Percentiles rank a stretch among this genome's conserved stretches.
Conservation (phyloP, 164 flowering plant genomes). For the Magnolia officinalis region DNA sequence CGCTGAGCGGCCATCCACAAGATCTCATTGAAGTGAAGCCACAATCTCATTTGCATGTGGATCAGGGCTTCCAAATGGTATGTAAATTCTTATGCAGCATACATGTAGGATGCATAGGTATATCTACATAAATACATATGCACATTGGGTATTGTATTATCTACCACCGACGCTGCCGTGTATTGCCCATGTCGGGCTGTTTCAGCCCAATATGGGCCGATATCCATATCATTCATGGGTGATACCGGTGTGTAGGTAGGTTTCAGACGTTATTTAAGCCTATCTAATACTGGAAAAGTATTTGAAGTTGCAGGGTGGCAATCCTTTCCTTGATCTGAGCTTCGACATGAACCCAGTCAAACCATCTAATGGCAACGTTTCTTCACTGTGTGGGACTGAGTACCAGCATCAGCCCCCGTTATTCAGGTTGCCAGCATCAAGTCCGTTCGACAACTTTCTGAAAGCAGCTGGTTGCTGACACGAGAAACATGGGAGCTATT, state of each 20-base stretch:
- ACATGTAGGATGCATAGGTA: background rate
- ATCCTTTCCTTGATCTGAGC: conserved; percentile 1
- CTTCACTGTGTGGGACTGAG: conserved; percentile 1
- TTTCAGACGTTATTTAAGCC: background rate
- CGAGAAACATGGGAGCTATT: background rate
- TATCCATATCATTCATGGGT: too few relatives aligned
- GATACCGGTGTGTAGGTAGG: too few relatives aligned
- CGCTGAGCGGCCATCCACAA: conserved; percentile 16
- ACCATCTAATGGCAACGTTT: background rate
- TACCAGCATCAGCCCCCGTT: conserved; percentile 8
- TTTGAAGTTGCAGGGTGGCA: background rate
- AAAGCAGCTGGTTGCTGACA: conserved; percentile 14
- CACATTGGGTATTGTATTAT: too few relatives aligned
- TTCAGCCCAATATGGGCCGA: too few relatives aligned
- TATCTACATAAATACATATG: background rate
- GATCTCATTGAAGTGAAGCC: conserved; percentile 22
- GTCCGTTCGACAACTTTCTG: conserved; percentile 15
- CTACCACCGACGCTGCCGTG: too few relatives aligned
- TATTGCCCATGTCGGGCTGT: too few relatives aligned
- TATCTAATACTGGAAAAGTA: background rate
- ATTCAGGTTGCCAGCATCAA: conserved; percentile 8
- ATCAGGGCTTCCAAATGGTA: conserved; percentile 15
- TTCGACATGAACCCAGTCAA: background rate
- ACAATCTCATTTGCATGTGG: conserved; percentile 7
- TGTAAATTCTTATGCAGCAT: background rate